Evolutionary conservation across 805 yeast genomes (phyloP), one percentile per base, ranked within the genome.

Genomic region (Pichia sporocuriosa): DNA sequence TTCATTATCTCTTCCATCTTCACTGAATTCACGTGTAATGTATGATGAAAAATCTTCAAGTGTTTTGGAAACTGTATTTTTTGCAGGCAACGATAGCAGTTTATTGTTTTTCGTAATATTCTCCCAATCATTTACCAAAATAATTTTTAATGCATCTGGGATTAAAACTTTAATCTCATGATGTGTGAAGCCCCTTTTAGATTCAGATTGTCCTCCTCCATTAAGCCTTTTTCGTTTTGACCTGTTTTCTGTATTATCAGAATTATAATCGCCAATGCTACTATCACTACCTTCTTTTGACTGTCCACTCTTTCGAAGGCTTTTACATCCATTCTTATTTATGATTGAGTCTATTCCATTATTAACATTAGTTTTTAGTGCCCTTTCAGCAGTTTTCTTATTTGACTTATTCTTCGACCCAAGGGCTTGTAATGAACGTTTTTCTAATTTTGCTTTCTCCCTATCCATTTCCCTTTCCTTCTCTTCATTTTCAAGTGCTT

Each of bases 111-210:
- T 84, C 1, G 97, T 88, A 26, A 90, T 72, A 50, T 69, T 70
- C 60, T 90, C 96, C 98, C 97, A 90, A 65, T 90, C 97, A 58
- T 86, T 88, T 1, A 89, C 95, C 29, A 90, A 65, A 3, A 79
- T 53, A 6, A 81, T 66, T 59, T 88, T 89, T 43, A 90, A 66
- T 24, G 69, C 63, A 37, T 79, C 77, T 2, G 90, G 84, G 7
- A 89, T 73, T 12, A 65, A 63, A 13, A 86, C 52, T 34, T 65
- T 59, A 16, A 86, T 69, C 51, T 82, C 83, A 25, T 48, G 24
- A 30, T 39, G 39, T 6, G 45, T 42, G 23, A 45, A 45, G 1
- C 51, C 48, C 13, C 17, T 45, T 17, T 29, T 27, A 2, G 43
- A 35, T 35, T 43, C 46, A 32, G 39, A 43, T 25, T 39, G 43